Conservation (phyloP, 140 eudicot species). For the Bidens hawaiensis region DNA sequence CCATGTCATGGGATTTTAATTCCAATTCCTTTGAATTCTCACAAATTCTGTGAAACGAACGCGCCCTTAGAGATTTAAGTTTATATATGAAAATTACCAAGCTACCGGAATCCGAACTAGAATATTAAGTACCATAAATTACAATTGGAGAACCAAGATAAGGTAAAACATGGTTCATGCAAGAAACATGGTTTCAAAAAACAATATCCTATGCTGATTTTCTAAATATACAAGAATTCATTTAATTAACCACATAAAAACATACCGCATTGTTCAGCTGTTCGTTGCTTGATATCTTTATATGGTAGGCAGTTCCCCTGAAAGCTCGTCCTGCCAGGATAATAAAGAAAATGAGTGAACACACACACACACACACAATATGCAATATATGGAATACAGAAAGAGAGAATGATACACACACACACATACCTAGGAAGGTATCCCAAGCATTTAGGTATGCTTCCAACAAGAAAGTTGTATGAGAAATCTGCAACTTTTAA, state of each 20-base stretch:
- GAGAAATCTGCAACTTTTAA: conserved; percentile 79
- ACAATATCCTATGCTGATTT: background rate
- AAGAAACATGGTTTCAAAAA: no score
- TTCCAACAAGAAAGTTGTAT: conserved; percentile 72
- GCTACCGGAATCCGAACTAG: no score
- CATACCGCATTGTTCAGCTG: conserved; percentile 75
- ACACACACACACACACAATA: background rate
- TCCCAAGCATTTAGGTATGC: conserved; percentile 82
- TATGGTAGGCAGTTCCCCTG: conserved; percentile 82
- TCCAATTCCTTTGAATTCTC: no score
- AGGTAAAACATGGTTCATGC: background rate
- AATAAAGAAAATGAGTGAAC: background rate
- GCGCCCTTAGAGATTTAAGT: no score
- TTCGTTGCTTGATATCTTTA: conserved; percentile 68
- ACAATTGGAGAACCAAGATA: no score
- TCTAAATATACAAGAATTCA: background rate
- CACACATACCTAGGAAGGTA: conserved; percentile 65
- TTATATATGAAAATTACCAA: no score
- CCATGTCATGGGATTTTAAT: no score
- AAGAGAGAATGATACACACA: conserved; percentile 7
- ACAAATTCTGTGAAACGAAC: no score
- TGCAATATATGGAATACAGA: conserved; percentile 9
- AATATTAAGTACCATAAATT: no score
- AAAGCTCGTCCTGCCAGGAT: conserved; percentile 63
- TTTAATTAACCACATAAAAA: conserved; percentile 5